Evolutionary conservation across 768 basidiomycete species (phyloP), one percentile per base, ranked within the genome.

Genomic region (Trametes elegans): DNA sequence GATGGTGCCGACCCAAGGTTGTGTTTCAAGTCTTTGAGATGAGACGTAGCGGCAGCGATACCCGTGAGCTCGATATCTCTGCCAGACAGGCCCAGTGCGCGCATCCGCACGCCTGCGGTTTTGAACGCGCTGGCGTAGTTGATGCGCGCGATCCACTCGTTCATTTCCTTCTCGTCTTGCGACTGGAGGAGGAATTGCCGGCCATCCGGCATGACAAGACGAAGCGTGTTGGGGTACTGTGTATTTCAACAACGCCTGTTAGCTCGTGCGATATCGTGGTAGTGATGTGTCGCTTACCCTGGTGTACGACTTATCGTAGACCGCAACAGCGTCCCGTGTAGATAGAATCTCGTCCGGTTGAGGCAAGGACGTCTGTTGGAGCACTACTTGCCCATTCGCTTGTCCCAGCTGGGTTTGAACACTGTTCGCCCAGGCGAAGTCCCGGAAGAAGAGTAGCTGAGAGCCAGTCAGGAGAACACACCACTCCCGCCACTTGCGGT

Each of bases 41-140:
- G 88, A 2, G 91, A 93, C 14, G 85, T 81, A 16, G 93, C 92
- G 19, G 93, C 92, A 23, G 92, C 93, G 10, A 88, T 82, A 21
- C 91, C 92, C 3, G 90, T 88, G 35, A 90, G 77, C 58, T 88
- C 81, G 27, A 90, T 81, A 62, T 87, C 88, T 62, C 77, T 79
- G 42, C 78, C 76, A 18, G 85, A 81, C 78, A 93, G 83, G 16
- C 80, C 82, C 11, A 79, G 71, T 0, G 89, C 78, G 19, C 94
- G 83, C 82, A 97, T 93, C 40, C 83, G 79, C 32, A 98, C 76
- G 9, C 88, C 88, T 14, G 85, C 79, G 2, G 91, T 84, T 72
- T 88, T 93, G 81, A 97, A 98, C 5, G 91, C 78, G 55, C 92
- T 88, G 3, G 93, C 93, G 66, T 97, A 98, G 71, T 99, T 99